Evolutionary conservation across 176 grass and related monocot species (phyloP), one percentile per base, ranked within the genome.

Genomic region (Phoenix dactylifera): DNA sequence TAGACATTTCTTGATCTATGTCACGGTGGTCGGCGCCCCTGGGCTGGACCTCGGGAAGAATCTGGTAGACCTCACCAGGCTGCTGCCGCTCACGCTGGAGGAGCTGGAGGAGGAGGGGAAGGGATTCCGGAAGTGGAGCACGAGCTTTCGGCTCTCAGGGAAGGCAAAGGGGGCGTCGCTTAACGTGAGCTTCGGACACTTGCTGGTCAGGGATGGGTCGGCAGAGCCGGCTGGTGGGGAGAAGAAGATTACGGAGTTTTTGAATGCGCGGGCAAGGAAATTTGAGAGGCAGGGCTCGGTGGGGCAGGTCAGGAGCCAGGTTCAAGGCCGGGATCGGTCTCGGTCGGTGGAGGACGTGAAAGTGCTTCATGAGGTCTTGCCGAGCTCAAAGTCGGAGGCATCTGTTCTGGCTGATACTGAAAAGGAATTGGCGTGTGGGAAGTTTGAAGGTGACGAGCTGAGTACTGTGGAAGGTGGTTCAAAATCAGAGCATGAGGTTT

Each of bases 111-210:
- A 82, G 23, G 90, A 78, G 1, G 87, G 79, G 24, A 77, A 81
- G 32, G 87, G 80, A 4, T 88, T 85, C 30, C 81, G 87, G 16
- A 88, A 88, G 63, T 98, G 93, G 93, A 98, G 64, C 73, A 92
- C 87, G 49, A 98, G 87, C 72, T 92, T 92, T 77, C 75, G 87
- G 12, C 76, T 98, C 0, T 88, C 81, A 5, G 93, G 93, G 1
- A 76, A 80, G n/a, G 84, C 93, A 16, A 87, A 79, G 50, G 84
- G 87, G 29, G 87, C 78, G n/a, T 80, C 85, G 26, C 87, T 98
- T 14, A 98, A 83, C 28, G 81, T 86, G 0, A 98, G 84, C 24
- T 98, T 98, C 54, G 86, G 81, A 0, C 92, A 80, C 55, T 52
- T 76, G 18, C 71, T 98, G 48, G 55, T 85, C 6, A 56, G 56